A percentile compares a stretch with the other conserved stretches of the same genome.
Evolutionary conservation across 2,329 filamentous ascomycete genomes (phyloP).

Genomic region (Akanthomyces muscarius): DNA sequence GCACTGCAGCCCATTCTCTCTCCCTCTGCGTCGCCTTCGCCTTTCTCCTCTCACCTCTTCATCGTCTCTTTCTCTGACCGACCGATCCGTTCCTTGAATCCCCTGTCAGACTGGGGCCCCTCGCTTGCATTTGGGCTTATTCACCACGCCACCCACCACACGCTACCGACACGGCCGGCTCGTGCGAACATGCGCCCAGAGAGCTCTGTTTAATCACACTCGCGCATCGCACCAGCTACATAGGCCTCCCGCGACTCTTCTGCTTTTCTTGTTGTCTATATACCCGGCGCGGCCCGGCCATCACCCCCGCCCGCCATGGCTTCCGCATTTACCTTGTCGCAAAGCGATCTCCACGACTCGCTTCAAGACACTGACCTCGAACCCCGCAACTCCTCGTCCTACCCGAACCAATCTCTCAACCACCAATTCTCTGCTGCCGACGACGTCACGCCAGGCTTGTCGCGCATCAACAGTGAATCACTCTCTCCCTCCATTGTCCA

Average conservation of each 20-base stretch:
- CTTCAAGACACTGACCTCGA: conserved; percentile 29
- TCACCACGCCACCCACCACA: background rate
- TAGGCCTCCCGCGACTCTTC: background rate
- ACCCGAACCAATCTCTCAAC: conserved; percentile 15
- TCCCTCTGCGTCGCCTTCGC: background rate
- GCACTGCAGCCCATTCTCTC: conserved; percentile 8
- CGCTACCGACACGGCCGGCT: background rate
- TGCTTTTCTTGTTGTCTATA: conserved; percentile 29
- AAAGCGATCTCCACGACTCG: conserved; percentile 37
- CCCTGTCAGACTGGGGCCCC: conserved; percentile 2
- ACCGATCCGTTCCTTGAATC: conserved; percentile 7
- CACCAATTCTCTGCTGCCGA: conserved; percentile 26
- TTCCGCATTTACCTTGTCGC: conserved; percentile 40
- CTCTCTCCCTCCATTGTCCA: conserved; percentile 29
- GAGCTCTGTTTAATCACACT: conserved; percentile 2
- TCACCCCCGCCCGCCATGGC: conserved; percentile 37
- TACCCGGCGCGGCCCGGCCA: conserved; percentile 28
- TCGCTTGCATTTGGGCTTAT: conserved; percentile 14
- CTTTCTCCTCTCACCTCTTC: conserved; percentile 2
- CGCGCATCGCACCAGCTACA: background rate
- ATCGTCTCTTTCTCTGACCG: background rate
- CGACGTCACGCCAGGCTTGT: conserved; percentile 42
- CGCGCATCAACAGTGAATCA: conserved; percentile 33
- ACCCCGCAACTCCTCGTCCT: conserved; percentile 29
- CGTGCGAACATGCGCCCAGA: conserved; percentile 12